Base-by-base conservation (phyloP, 202 grass and related monocot species). In the Setaria viridis region DNA sequence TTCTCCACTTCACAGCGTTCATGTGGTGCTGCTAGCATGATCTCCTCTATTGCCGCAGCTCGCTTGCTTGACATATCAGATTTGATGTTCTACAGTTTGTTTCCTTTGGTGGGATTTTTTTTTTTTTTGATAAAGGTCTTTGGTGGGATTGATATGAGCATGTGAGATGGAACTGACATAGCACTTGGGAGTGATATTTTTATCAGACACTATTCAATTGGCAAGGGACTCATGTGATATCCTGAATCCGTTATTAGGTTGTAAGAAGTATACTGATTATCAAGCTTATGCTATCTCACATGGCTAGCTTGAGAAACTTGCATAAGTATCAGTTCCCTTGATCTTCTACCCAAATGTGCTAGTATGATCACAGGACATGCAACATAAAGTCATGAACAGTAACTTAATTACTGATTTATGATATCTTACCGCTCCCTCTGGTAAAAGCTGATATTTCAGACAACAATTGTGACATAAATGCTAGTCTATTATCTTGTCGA, bases 81-180 rank as follows among this genome's bases (percentile, higher is more conserved):
- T 62, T 57, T 72, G 16, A 35, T 82, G 57, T 19, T 62, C 41
- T 72, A 35, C 29, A 15, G 2, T 72, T 71, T 14, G 16, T 72
- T 47, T 47, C 35, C 67, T 72, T 72, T 48, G 25, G 25, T 25
- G 25, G 25, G 25, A 25, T 25, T 25, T 25, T 25, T 25, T 25
- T 25, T 25, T 25, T 25, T 25, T 25, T 25, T 25, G 25, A 25
- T 25, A 25, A 25, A 25, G 25, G 25, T 25, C 25, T 25, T 25
- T 25, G 25, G 9, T 14, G 15, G 0, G 21, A 6, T 60, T 82
- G 17, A 82, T 62, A 21, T 72, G 39, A 34, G 15, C 16, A 60
- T 59, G 67, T n/a, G 21, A 82, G n/a, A 58, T 59, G 37, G 80
- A 71, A 58, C 5, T 82, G 29, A 60, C 12, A 81, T 81, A 30